Evolutionary conservation across 163 green algal species (phyloP).

Genomic region (Coccomyxa subellipsoidea): DNA sequence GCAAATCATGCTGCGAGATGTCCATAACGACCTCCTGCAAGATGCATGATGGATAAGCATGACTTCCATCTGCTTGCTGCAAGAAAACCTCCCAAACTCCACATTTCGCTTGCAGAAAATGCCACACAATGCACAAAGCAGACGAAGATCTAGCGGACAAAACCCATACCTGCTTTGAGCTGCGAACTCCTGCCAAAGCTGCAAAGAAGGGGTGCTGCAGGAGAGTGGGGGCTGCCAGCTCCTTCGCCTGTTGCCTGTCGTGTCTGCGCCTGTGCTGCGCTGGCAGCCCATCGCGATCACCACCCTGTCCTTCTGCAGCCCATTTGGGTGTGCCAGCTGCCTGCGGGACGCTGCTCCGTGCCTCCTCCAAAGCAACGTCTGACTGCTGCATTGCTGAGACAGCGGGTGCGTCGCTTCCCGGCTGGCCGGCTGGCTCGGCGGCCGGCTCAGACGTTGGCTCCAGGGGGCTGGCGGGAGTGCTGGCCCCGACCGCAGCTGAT

Average conservation of each 20-base stretch:
- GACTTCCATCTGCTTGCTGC: background rate
- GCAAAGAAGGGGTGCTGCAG: constrained; percentile 41
- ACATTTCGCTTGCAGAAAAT: background rate
- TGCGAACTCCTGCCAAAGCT: constrained; percentile 9
- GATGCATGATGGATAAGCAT: background rate
- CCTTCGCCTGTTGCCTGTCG: constrained; percentile 4
- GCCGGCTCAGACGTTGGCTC: background rate
- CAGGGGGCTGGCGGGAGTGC: background rate
- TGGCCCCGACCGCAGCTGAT: background rate
- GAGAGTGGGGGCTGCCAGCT: constrained; percentile 24
- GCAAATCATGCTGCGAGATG: background rate
- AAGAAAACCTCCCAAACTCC: background rate
- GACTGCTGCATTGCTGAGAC: background rate
- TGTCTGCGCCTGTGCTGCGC: constrained; percentile 9
- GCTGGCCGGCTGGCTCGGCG: background rate
- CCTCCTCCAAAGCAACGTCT: background rate
- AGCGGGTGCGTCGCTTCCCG: background rate
- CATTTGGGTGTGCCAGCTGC: background rate
- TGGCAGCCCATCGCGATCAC: constrained; percentile 12
- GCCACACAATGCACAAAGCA: background rate
- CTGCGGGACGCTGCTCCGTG: background rate
- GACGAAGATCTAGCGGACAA: background rate
- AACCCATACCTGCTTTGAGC: background rate
- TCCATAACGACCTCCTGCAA: background rate
- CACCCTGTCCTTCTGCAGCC: constrained; percentile 2